A percentile compares a stretch with the other conserved stretches of the same genome.
Conservation (phyloP, 768 basidiomycete species). For the Sarcomyxa edulis region DNA sequence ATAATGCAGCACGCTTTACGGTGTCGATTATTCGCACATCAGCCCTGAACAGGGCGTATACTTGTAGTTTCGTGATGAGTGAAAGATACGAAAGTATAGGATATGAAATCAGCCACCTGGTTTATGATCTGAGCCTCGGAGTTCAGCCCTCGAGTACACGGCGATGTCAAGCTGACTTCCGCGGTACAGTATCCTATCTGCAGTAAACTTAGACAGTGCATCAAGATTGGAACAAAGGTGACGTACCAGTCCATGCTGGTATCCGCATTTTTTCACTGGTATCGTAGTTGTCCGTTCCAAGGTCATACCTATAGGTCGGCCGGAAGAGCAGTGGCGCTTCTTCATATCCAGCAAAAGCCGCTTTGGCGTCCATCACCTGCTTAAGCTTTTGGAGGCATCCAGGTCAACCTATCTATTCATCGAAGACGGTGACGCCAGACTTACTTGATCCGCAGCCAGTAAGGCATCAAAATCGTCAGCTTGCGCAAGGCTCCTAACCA, state of each 20-base stretch:
- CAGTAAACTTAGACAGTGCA: conserved; percentile 9
- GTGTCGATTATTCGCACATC: conserved; percentile 77
- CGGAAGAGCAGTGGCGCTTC: conserved; percentile 90
- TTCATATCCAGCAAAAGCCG: conserved; percentile 76
- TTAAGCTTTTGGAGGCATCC: conserved; percentile 46
- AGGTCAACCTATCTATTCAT: conserved; percentile 1
- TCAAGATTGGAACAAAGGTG: not conserved
- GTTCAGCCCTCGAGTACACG: conserved; percentile 79
- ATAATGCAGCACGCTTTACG: conserved; percentile 65
- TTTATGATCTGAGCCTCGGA: conserved; percentile 91
- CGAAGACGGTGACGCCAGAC: conserved; percentile 12
- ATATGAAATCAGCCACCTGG: conserved; percentile 53
- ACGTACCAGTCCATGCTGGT: conserved; percentile 93
- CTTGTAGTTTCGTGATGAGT: conserved; percentile 30
- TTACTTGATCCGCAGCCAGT: conserved; percentile 81
- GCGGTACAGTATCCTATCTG: conserved; percentile 90
- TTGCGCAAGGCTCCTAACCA: conserved; percentile 62
- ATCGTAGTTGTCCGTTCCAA: conserved; percentile 83
- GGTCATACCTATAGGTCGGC: conserved; percentile 91
- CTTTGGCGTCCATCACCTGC: conserved; percentile 63
- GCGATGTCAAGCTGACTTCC: conserved; percentile 68
- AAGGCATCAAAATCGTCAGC: conserved; percentile 68
- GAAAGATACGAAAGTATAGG: conserved; percentile 4
- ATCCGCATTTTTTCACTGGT: conserved; percentile 94
- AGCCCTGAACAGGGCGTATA: conserved; percentile 79